These are phyloP conservation scores for Benincasa hispida DNA, from an alignment of 306 rosid genomes.

Conservation along the genomic window DNA sequence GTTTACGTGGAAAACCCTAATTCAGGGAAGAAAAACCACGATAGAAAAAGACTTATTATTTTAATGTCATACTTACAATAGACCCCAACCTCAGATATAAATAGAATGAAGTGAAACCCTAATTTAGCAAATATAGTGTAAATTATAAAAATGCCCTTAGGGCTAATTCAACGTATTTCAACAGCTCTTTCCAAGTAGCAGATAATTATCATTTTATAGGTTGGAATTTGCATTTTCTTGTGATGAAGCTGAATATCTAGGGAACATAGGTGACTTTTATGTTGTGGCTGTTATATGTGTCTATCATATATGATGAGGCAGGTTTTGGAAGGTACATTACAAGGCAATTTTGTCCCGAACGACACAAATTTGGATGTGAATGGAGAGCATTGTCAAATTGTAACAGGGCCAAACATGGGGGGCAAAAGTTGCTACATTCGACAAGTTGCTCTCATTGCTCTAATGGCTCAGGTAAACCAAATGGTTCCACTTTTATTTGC, in stretches of 20 bases:
- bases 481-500: background rate
- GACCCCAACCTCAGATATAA: too few relatives aligned
- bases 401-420: conserved; percentile 98
- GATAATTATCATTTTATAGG: background rate
- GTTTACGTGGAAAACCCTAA: too few relatives aligned
- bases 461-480: conserved; percentile 83
- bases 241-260: background rate
- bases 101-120: too few relatives aligned
- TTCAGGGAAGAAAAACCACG: too few relatives aligned
- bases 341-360: conserved; percentile 84
- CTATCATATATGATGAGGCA: background rate
- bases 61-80: too few relatives aligned
- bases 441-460: conserved; percentile 82
- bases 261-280: background rate
- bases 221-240: background rate
- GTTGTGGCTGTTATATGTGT: background rate
- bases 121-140: too few relatives aligned
- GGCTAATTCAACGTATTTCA: too few relatives aligned
- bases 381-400: conserved; percentile 70
- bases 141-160: too few relatives aligned
- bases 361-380: conserved; percentile 59
- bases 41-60: too few relatives aligned
- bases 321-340: conserved; percentile 70
- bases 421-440: conserved; percentile 97
- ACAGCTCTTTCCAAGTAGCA: background rate